These are phyloP conservation scores for Lactarius quietus DNA, from an alignment of 768 basidiomycete species.

Conservation along the genomic window DNA sequence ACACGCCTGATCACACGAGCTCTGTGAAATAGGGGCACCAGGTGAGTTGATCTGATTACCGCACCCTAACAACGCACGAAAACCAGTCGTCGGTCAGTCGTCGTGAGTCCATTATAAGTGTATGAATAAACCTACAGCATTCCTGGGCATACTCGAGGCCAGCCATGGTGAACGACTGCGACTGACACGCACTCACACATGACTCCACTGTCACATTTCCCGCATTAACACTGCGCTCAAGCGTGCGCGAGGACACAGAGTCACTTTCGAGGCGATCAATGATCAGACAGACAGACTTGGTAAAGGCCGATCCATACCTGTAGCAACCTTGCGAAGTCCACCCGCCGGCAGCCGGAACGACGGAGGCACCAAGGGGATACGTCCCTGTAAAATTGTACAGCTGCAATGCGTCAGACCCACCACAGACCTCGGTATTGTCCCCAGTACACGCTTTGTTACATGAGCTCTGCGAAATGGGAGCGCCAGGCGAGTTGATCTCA, in stretches of 20 bases:
- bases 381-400: slow-evolving; percentile 7
- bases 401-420: neutral
- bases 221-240: neutral
- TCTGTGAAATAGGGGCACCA: neutral
- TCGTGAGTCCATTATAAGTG: neutral
- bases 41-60: neutral
- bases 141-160: slow-evolving; percentile 7
- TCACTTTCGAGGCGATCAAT: neutral
- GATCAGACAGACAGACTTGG: neutral
- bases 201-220: slow-evolving; percentile 4
- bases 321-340: slow-evolving; percentile 3
- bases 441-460: slow-evolving; percentile 5
- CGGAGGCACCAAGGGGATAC: neutral
- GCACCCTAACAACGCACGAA: neutral
- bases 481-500: neutral
- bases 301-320: neutral
- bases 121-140: neutral
- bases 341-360: neutral
- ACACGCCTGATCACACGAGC: neutral
- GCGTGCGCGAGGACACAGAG: neutral
- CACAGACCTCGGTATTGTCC: slow-evolving; percentile 1
- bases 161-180: neutral
- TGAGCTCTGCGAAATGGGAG: neutral
- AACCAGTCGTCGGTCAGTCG: neutral
- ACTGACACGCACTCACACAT: neutral